Conservation (phyloP, 2,329 filamentous ascomycete genomes). For the Hypoxylon sp. region DNA sequence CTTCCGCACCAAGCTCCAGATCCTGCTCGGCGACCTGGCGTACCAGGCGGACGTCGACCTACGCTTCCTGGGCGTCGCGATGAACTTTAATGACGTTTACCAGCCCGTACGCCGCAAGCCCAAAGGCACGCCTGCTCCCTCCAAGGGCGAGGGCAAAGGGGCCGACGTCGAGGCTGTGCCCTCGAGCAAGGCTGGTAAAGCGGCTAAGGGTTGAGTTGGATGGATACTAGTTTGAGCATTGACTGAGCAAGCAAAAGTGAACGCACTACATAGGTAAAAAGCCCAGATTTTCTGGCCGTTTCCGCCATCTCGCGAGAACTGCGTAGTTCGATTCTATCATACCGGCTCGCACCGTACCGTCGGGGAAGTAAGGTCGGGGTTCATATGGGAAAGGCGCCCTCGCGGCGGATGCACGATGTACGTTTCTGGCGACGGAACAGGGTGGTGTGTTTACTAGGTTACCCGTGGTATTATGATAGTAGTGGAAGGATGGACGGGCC, state of each 20-base stretch:
- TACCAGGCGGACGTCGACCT: slow-evolving; percentile 96
- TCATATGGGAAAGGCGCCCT: background rate
- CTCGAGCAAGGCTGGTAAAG: background rate
- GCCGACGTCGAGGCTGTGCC: background rate
- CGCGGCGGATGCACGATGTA: background rate
- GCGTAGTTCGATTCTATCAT: background rate
- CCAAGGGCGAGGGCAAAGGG: slow-evolving; percentile 9
- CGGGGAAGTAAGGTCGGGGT: background rate
- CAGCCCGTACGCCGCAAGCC: slow-evolving; percentile 77
- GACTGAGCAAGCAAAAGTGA: no score
- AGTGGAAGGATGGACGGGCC: background rate
- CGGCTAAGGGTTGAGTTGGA: slow-evolving; percentile 14
- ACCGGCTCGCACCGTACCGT: background rate
- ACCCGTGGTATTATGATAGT: background rate
- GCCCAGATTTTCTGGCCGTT: background rate
- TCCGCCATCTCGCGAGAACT: background rate
- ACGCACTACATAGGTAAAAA: background rate
- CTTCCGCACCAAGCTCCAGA: slow-evolving; percentile 82
- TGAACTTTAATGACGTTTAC: slow-evolving; percentile 99
- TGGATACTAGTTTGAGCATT: background rate
- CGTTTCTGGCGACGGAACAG: background rate
- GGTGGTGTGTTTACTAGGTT: background rate
- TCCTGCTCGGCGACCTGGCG: slow-evolving; percentile 88
- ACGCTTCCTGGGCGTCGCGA: slow-evolving; percentile 93
- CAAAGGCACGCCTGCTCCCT: slow-evolving; percentile 51